These are phyloP conservation scores for Fomitopsis betulina DNA, from an alignment of 1,284 basidiomycete species.

Conservation along the genomic window DNA sequence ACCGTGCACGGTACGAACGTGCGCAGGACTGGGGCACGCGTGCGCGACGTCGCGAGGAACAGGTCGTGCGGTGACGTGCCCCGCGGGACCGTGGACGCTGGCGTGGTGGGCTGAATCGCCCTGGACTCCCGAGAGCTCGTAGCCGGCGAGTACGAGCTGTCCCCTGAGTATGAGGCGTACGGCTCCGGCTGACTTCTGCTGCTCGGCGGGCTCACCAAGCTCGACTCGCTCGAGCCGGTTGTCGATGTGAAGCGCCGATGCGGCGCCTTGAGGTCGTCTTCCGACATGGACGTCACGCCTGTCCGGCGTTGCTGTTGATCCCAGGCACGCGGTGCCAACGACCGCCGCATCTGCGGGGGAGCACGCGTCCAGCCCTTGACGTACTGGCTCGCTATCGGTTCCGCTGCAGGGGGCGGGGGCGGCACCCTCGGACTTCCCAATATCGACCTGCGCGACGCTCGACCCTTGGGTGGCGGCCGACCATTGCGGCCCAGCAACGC, in stretches of 20 bases:
- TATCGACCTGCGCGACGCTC: constrained; percentile 25
- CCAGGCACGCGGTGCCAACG: constrained; percentile 10
- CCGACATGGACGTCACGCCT: constrained; percentile 19
- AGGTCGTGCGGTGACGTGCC: constrained; percentile 56
- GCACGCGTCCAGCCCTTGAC: constrained; percentile 53
- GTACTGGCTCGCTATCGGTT: constrained; percentile 47
- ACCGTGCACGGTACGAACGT: constrained; percentile 67
- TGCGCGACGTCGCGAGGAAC: constrained; percentile 50
- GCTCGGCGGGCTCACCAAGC: constrained; percentile 33
- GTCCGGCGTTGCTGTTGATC: neutral
- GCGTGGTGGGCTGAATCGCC: constrained; percentile 12
- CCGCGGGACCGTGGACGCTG: constrained; percentile 13
- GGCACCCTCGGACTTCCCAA: constrained; percentile 30
- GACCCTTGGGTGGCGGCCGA: neutral
- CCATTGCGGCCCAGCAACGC: constrained; percentile 9
- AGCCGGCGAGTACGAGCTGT: neutral
- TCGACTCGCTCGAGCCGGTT: constrained; percentile 39
- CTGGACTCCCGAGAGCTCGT: constrained; percentile 8
- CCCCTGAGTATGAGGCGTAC: constrained; percentile 9
- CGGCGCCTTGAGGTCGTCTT: constrained; percentile 35
- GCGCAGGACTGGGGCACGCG: constrained; percentile 66
- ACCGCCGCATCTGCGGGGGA: constrained; percentile 13
- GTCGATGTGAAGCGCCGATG: constrained; percentile 36
- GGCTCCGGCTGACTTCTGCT: constrained; percentile 29
- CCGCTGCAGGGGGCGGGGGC: constrained; percentile 44